A percentile compares a stretch with the other conserved stretches of the same genome.
phyloP scores from a whole-genome alignment of 1,284 basidiomycete genomes.

The Gymnopus androsaceus region DNA sequence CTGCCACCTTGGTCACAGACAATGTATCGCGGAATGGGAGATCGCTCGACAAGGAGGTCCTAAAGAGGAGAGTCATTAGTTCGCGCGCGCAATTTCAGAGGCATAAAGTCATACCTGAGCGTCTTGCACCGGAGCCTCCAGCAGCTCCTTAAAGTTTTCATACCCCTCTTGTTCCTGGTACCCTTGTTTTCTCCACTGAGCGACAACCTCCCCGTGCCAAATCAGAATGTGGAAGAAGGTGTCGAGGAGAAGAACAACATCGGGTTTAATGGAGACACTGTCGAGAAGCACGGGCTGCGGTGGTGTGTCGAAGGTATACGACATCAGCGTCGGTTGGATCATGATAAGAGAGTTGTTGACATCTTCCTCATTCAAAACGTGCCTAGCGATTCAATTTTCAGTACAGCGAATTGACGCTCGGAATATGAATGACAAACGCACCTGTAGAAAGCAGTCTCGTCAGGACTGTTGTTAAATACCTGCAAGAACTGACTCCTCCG shows the following conservation, averaged over 20 bases:
- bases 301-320: slow-evolving; percentile 89
- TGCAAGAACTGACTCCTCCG: slow-evolving; percentile 97
- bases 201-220: slow-evolving; percentile 97
- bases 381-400: slow-evolving; percentile 49
- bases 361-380: slow-evolving; percentile 96
- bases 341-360: slow-evolving; percentile 99
- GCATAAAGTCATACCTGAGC: slow-evolving; percentile 55
- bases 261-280: slow-evolving; percentile 96
- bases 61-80: slow-evolving; percentile 31
- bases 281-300: slow-evolving; percentile 96
- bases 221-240: slow-evolving; percentile 99
- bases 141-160: slow-evolving; percentile 95
- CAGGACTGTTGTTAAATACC: slow-evolving; percentile 99
- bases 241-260: slow-evolving; percentile 96
- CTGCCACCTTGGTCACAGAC: slow-evolving; percentile 97
- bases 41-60: slow-evolving; percentile 93
- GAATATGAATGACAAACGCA: slow-evolving; percentile 31
- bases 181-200: slow-evolving; percentile 98
- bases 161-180: slow-evolving; percentile 99
- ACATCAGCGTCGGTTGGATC: slow-evolving; percentile 99
- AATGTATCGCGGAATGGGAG: slow-evolving; percentile 97
- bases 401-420: neutral
- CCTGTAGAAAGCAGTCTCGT: slow-evolving; percentile 99
- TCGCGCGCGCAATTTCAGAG: neutral
- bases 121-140: slow-evolving; percentile 81